These are phyloP conservation scores for Artemisia argyi DNA, from an alignment of 129 eudicot species.

Conservation along the genomic window DNA sequence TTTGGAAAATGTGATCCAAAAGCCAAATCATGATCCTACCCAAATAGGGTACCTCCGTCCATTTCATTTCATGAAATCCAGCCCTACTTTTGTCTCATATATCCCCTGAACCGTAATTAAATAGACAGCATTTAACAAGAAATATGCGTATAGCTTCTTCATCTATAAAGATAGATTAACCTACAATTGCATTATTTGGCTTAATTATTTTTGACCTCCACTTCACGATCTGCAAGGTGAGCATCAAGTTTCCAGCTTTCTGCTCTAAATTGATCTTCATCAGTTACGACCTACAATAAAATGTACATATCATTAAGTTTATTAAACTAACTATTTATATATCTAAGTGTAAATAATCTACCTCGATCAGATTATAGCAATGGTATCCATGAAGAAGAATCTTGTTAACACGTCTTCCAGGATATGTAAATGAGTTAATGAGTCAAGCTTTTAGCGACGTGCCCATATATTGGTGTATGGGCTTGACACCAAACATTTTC, in stretches of 20 bases:
- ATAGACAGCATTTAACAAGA: slow-evolving; percentile 8
- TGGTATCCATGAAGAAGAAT: slow-evolving; percentile 91
- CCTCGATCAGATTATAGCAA: slow-evolving; percentile 91
- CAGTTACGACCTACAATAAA: slow-evolving; percentile 59
- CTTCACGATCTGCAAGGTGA: slow-evolving; percentile 98
- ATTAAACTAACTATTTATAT: neutral
- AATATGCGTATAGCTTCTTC: slow-evolving; percentile 8
- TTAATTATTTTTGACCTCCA: slow-evolving; percentile 61
- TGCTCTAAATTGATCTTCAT: slow-evolving; percentile 78
- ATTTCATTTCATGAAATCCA: slow-evolving; percentile 79
- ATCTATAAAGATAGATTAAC: neutral
- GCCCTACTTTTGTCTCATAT: slow-evolving; percentile 83
- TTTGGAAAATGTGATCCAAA: slow-evolving; percentile 39
- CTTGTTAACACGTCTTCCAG: slow-evolving; percentile 94
- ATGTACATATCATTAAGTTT: neutral
- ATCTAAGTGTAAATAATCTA: slow-evolving; percentile 23
- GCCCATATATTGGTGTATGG: too few species aligned
- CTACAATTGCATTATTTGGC: slow-evolving; percentile 1
- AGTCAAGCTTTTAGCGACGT: too few species aligned
- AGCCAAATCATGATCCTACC: slow-evolving; percentile 62
- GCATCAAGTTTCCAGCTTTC: slow-evolving; percentile 89
- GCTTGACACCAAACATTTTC: too few species aligned
- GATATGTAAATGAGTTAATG: too few species aligned
- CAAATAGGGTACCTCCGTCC: slow-evolving; percentile 86
- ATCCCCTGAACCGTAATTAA: slow-evolving; percentile 60